These are phyloP conservation scores for Fusarium newnesense DNA, from an alignment of 2,329 filamentous ascomycete genomes.

Conservation along the genomic window DNA sequence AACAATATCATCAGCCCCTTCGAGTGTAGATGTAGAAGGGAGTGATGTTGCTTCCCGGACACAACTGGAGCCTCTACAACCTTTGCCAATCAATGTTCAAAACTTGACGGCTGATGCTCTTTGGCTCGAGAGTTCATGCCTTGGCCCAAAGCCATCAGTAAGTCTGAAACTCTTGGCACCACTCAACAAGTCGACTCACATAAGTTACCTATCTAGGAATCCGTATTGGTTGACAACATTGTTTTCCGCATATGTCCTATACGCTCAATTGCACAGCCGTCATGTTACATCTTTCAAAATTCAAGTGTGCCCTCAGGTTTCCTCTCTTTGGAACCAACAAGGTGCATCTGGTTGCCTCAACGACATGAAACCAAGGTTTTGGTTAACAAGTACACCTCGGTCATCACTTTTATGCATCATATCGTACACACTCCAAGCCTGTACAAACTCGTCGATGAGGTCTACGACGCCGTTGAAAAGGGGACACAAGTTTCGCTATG, in stretches of 20 bases:
- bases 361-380: slow-evolving; percentile 47
- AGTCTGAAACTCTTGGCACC: slow-evolving; percentile 11
- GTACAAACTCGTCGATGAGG: slow-evolving; percentile 43
- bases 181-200: background rate
- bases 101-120: slow-evolving; percentile 49
- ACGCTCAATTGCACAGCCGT: slow-evolving; percentile 46
- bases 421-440: slow-evolving; percentile 46
- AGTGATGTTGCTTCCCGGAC: background rate
- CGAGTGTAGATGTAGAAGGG: slow-evolving; percentile 10
- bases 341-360: slow-evolving; percentile 49
- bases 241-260: slow-evolving; percentile 49
- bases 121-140: slow-evolving; percentile 47
- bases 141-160: slow-evolving; percentile 46
- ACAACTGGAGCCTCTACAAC: slow-evolving; percentile 12
- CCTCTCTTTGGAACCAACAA: slow-evolving; percentile 44
- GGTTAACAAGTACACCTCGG: slow-evolving; percentile 45
- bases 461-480: slow-evolving; percentile 46
- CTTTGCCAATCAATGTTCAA: slow-evolving; percentile 46
- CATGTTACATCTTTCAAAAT: slow-evolving; percentile 47
- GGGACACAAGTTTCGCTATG: slow-evolving; percentile 39
- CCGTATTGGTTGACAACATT: slow-evolving; percentile 45
- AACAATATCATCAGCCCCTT: background rate
- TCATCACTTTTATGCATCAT: slow-evolving; percentile 48
- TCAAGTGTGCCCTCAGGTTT: slow-evolving; percentile 33
- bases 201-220: slow-evolving; percentile 38